Percentiles rank a stretch among this genome's conserved stretches.
phyloP scores from a whole-genome alignment of 2,329 filamentous ascomycete genomes.

The Botryosphaeria dothidea region DNA sequence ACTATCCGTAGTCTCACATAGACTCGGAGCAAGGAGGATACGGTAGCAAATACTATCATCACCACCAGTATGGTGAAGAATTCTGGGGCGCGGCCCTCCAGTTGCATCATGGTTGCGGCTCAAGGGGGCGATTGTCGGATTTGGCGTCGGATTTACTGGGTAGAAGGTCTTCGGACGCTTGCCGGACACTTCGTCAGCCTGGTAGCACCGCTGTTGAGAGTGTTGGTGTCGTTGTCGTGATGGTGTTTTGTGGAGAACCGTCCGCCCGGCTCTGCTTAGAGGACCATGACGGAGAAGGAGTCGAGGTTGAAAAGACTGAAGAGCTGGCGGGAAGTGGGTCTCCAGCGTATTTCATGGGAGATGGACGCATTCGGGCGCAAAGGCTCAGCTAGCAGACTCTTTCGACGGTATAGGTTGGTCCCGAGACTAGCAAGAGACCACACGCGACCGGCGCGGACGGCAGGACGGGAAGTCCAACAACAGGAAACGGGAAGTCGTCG shows the following conservation, averaged over 20 bases:
- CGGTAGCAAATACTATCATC: slow-evolving; percentile 21
- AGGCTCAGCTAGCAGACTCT: neutral
- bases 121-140: neutral
- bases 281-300: neutral
- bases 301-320: neutral
- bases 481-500: neutral
- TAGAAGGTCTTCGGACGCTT: too few relatives aligned
- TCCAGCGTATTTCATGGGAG: neutral
- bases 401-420: neutral
- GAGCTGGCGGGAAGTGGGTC: neutral
- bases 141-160: too few relatives aligned
- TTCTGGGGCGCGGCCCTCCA: neutral
- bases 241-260: neutral
- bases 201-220: neutral
- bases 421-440: neutral
- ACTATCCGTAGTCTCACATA: slow-evolving; percentile 36
- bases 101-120: neutral
- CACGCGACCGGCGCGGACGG: neutral
- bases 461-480: neutral
- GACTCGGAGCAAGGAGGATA: slow-evolving; percentile 31
- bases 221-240: neutral
- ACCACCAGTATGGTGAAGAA: neutral
- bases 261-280: too few relatives aligned
- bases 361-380: neutral
- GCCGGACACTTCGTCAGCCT: too few relatives aligned